Conservation (phyloP, 176 grass and related monocot genomes). For the Musa acuminata region DNA sequence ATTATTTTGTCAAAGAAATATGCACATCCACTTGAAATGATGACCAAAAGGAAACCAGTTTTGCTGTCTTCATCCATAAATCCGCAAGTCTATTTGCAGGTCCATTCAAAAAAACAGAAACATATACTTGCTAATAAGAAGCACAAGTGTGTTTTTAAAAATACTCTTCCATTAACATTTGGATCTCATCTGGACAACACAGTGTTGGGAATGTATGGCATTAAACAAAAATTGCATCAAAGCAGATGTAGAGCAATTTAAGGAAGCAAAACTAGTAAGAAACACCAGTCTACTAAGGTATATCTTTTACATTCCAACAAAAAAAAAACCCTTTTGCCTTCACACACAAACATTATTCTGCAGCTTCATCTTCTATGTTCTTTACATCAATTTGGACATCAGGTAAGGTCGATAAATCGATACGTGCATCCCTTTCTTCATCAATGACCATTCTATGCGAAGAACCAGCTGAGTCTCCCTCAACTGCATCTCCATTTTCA, state of each 20-base stretch:
- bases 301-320: neutral
- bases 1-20: neutral
- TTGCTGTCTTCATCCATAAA: neutral
- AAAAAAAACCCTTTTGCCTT: neutral
- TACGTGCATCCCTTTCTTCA: neutral
- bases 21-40: neutral
- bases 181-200: neutral
- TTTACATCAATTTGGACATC: neutral
- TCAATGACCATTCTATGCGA: conserved; percentile 5
- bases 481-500: conserved; percentile 1
- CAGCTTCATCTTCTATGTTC: conserved; percentile 14
- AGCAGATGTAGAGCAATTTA: neutral
- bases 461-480: neutral
- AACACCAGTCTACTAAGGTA: neutral
- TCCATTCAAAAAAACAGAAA: neutral
- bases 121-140: neutral
- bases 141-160: neutral
- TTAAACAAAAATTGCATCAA: neutral
- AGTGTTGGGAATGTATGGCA: neutral
- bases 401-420: conserved; percentile 12
- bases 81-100: neutral
- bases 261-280: neutral
- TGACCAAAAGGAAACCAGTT: neutral
- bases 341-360: conserved; percentile 4
- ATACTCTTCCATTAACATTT: conserved; percentile 3